phyloP scores from a whole-genome alignment of 2,329 filamentous ascomycete genomes.

The Orbilia oligospora region DNA sequence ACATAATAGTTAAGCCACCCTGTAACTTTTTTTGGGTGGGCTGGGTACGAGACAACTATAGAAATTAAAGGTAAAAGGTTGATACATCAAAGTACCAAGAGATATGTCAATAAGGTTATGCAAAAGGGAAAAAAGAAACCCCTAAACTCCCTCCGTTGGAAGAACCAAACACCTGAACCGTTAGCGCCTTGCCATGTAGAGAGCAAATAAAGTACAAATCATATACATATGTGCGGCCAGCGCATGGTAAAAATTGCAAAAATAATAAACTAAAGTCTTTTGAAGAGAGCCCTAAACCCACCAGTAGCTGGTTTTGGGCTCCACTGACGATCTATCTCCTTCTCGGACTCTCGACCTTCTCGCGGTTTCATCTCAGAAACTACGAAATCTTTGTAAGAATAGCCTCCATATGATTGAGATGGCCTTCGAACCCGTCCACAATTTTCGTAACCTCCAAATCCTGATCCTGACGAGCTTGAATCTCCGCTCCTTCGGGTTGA shows the following conservation, averaged over 20 bases:
- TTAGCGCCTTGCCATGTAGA: constrained; percentile 10
- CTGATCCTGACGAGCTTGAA: constrained; percentile 2
- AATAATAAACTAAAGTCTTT: not conserved
- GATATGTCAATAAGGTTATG: no score
- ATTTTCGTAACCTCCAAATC: constrained; percentile 38
- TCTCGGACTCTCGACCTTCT: not conserved
- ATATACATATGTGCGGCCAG: not conserved
- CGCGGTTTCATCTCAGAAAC: not conserved
- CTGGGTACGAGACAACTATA: no score
- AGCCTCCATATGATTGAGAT: constrained; percentile 30
- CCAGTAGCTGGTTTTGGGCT: constrained; percentile 11
- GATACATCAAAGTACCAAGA: not conserved
- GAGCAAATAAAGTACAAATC: not conserved
- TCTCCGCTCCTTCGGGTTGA: constrained; percentile 3
- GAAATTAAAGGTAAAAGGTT: no score
- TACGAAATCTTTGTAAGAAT: constrained; percentile 24
- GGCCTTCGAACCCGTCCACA: constrained; percentile 27
- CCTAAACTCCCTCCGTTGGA: not conserved
- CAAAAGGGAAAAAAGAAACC: not conserved
- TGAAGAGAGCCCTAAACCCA: constrained; percentile 18
- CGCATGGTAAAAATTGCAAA: not conserved
- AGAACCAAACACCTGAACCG: not conserved
- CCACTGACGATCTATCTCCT: not conserved
- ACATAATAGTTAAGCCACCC: no score
- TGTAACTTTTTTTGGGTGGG: no score